phyloP scores from a whole-genome alignment of 805 yeast genomes.

The Ogataea kodamae region DNA sequence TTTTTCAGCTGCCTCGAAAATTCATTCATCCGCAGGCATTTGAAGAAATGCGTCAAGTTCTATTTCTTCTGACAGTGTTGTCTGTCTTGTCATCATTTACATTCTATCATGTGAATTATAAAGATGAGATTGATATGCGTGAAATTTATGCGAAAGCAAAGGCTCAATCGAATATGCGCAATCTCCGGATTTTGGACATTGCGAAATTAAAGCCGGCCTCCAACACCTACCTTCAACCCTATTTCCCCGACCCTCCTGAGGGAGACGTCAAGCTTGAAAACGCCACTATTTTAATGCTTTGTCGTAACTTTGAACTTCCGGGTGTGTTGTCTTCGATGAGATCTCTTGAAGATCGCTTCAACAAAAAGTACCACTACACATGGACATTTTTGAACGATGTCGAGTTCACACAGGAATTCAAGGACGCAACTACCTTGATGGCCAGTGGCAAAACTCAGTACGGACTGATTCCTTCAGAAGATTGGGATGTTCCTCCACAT shows the following conservation, averaged over 20 bases:
- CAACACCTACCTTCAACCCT: constrained; percentile 36
- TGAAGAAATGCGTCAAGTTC: not conserved
- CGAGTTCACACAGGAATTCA: constrained; percentile 62
- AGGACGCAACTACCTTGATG: constrained; percentile 54
- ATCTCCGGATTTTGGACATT: constrained; percentile 6
- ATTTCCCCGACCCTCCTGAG: constrained; percentile 22
- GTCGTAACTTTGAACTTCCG: constrained; percentile 71
- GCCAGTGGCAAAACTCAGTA: constrained; percentile 66
- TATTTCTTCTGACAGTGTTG: not conserved
- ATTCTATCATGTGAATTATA: not conserved
- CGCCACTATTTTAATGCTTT: constrained; percentile 86
- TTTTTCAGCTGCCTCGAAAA: not conserved
- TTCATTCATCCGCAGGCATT: constrained; percentile 2
- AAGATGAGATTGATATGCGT: constrained; percentile 8
- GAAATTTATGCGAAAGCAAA: constrained; percentile 15
- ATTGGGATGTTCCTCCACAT: constrained; percentile 76
- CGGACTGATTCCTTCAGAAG: constrained; percentile 60
- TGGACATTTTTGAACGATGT: constrained; percentile 80
- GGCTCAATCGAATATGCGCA: constrained; percentile 3
- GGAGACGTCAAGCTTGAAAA: constrained; percentile 50
- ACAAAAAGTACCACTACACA: constrained; percentile 60
- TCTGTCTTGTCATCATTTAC: not conserved
- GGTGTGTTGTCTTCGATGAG: constrained; percentile 77
- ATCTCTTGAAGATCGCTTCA: constrained; percentile 72
- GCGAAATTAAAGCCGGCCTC: constrained; percentile 35